A percentile compares a stretch with the other conserved stretches of the same genome.
Evolutionary conservation across 345 rosid species (phyloP).

Genomic region (Pelargonium nanum): DNA sequence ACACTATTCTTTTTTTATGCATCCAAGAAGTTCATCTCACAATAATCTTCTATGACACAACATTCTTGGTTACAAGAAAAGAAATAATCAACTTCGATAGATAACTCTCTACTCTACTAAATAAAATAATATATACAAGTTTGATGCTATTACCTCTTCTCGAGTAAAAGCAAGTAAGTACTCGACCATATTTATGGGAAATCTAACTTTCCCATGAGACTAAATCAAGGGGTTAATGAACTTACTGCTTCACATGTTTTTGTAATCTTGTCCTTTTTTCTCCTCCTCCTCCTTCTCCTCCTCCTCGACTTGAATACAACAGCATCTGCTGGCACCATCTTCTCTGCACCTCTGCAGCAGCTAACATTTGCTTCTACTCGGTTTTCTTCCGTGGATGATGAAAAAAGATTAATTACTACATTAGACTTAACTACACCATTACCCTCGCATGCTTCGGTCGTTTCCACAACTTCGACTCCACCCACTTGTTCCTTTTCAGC

Average conservation of each 20-base stretch:
- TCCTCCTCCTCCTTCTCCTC: not conserved
- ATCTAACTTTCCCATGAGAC: not conserved
- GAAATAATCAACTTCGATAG: no score
- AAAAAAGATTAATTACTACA: not conserved
- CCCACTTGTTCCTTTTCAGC: not conserved
- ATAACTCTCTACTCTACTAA: not conserved
- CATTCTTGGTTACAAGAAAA: not conserved
- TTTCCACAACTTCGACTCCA: not conserved
- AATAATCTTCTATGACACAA: not conserved
- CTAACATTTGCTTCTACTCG: not conserved
- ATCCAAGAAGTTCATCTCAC: slow-evolving; percentile 1
- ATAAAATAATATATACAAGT: no score
- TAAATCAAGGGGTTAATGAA: not conserved
- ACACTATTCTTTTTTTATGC: not conserved
- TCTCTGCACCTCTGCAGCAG: not conserved
- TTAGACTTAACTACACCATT: not conserved
- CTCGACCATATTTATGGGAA: no score
- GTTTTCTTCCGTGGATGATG: not conserved
- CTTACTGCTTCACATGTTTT: not conserved
- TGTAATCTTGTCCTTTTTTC: not conserved
- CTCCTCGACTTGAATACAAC: not conserved
- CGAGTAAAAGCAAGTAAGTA: no score
- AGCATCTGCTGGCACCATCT: not conserved
- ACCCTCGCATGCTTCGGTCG: slow-evolving; percentile 3
- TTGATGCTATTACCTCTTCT: slow-evolving; percentile 2